Conservation (phyloP, 2,329 filamentous ascomycete genomes). For the Beauveria brongniartii region DNA sequence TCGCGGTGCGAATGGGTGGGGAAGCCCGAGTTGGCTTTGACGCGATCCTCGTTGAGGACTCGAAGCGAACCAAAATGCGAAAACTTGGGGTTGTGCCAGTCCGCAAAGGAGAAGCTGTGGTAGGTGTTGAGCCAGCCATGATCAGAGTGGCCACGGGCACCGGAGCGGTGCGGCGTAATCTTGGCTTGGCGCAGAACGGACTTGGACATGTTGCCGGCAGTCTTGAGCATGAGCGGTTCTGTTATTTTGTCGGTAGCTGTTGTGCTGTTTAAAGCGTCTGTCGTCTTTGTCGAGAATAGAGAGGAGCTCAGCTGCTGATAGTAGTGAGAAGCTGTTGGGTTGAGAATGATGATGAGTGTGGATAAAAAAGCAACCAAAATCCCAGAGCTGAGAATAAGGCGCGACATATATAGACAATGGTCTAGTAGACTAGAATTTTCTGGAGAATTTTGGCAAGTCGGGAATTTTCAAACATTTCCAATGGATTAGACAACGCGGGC, state of each 20-base stretch:
- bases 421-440: constrained; percentile 6
- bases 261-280: constrained; percentile 6
- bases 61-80: constrained; percentile 67
- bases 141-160: constrained; percentile 64
- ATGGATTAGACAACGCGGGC: constrained; percentile 8
- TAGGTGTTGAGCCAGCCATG: constrained; percentile 85
- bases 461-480: constrained; percentile 15
- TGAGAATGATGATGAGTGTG: constrained; percentile 25
- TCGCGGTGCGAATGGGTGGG: constrained; percentile 79
- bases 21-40: constrained; percentile 66
- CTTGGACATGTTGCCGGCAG: constrained; percentile 48
- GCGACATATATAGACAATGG: constrained; percentile 30
- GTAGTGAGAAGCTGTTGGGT: constrained; percentile 19
- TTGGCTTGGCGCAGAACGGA: constrained; percentile 55
- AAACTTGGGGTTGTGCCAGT: constrained; percentile 59
- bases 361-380: constrained; percentile 31
- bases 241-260: constrained; percentile 3
- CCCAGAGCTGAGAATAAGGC: constrained; percentile 23
- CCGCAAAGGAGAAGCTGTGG: constrained; percentile 79
- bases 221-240: constrained; percentile 26
- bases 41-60: constrained; percentile 84
- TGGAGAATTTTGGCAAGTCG: constrained; percentile 12
- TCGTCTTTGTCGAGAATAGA: constrained; percentile 9
- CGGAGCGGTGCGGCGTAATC: constrained; percentile 66
- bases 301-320: constrained; percentile 16